Percentiles rank a stretch among this genome's conserved stretches.
These are phyloP conservation scores for Excoecaria cochinchinensis DNA, from an alignment of 345 rosid genomes.

Conservation along the genomic window DNA sequence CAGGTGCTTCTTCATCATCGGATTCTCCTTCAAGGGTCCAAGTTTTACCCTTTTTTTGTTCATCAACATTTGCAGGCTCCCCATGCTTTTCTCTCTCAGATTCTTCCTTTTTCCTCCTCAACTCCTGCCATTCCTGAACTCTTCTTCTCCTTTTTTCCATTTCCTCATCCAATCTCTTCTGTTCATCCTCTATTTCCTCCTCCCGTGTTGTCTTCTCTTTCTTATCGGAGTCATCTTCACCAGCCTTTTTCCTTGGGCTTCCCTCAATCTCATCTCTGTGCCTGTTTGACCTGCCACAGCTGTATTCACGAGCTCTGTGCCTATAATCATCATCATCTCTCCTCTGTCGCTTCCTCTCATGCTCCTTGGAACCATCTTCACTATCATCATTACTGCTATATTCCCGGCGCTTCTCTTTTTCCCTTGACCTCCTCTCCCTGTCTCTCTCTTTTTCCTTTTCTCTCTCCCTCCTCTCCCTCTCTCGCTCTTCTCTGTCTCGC, in stretches of 20 bases:
- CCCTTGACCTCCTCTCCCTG: conserved; percentile 56
- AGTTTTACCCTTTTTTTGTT: conserved; percentile 60
- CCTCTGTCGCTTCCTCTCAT: conserved; percentile 54
- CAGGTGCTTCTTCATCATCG: conserved; percentile 76
- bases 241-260: conserved; percentile 52
- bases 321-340: conserved; percentile 54
- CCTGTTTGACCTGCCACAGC: conserved; percentile 53
- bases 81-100: conserved; percentile 64
- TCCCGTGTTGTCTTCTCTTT: conserved; percentile 58
- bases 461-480: conserved; percentile 8
- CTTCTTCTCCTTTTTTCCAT: conserved; percentile 87
- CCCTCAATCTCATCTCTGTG: conserved; percentile 54
- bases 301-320: conserved; percentile 62
- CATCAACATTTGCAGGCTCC: conserved; percentile 43
- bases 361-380: conserved; percentile 50
- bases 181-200: conserved; percentile 86
- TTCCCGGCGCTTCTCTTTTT: conserved; percentile 59
- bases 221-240: conserved; percentile 54
- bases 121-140: conserved; percentile 97
- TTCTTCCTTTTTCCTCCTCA: conserved; percentile 85
- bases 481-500: conserved; percentile 10
- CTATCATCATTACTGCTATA: conserved; percentile 55
- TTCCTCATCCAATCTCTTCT: conserved; percentile 75
- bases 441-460: conserved; percentile 40
- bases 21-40: conserved; percentile 98